Base-by-base conservation (phyloP, 78 protist genomes). In the Reticulomyxa filosa region DNA sequence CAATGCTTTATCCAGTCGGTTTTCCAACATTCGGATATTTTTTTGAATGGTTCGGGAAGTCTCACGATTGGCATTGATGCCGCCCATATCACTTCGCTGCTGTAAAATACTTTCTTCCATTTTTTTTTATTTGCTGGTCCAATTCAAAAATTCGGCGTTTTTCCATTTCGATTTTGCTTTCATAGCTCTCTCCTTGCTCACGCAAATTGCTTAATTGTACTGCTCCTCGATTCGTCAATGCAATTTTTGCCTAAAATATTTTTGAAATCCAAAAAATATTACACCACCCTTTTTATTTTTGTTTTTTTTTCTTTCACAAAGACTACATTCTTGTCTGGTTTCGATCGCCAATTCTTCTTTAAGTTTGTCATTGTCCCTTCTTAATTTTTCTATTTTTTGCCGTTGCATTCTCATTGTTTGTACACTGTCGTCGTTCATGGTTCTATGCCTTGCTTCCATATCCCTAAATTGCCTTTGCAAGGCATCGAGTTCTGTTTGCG, bases 1-100 rank as follows among this genome's bases (percentile, higher is more conserved):
- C 29, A 78, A 63, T 11, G 75, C 76, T 26, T 74, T 20, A 33
- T 72, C 62, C 3, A 62, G 62, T 27, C 67, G 48, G 67, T 33
- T 59, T 48, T 59, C 65, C 36, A 59, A 48, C 22, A 32, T 59
- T 22, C 65, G 65, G 25, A 78, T 78, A 62, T 78, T 85, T 36
- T 27, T 46, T 25, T 56, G 36, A 4, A 57, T 22, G 42, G 25
- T 38, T 20, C 0, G 2, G 36, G 51, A 22, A 38, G 27, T 23
- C 36, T 74, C 75, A 20, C 0, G 0, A 10, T 52, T 67, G 3
- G 68, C 79, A 20, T 50, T 23, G 30, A 46, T 71, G 0, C 83
- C 83, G 8, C 87, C 81, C 52, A 81, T 46, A 4, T 33, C 37
- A 51, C 11, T 5, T 3, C 79, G 62, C 63, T 55, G 38, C 39